Conservation (phyloP, 345 rosid species). For the Pistacia atlantica region DNA sequence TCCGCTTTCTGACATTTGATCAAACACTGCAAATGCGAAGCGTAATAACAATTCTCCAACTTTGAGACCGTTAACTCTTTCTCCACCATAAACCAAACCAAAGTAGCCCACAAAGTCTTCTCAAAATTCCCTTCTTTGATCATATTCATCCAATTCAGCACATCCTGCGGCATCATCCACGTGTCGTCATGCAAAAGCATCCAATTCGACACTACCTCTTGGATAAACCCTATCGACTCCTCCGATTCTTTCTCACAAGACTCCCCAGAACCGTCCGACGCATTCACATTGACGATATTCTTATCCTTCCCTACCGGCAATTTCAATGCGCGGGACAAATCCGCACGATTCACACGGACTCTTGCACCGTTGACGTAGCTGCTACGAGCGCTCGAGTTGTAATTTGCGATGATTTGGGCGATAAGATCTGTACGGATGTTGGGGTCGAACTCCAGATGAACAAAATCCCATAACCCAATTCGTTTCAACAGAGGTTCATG, state of each 20-base stretch:
- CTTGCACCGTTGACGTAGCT: slow-evolving; percentile 66
- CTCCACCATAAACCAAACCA: slow-evolving; percentile 92
- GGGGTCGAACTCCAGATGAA: slow-evolving; percentile 61
- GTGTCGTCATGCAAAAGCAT: slow-evolving; percentile 74
- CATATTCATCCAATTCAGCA: slow-evolving; percentile 38
- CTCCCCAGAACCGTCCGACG: slow-evolving; percentile 29
- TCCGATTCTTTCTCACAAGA: slow-evolving; percentile 32
- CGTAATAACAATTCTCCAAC: slow-evolving; percentile 72
- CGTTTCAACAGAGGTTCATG: slow-evolving; percentile 63
- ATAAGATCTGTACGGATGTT: slow-evolving; percentile 57
- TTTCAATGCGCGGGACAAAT: slow-evolving; percentile 76
- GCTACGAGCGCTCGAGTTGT: slow-evolving; percentile 32
- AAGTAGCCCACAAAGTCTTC: slow-evolving; percentile 69
- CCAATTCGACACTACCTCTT: slow-evolving; percentile 68
- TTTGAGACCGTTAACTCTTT: slow-evolving; percentile 52
- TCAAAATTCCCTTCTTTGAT: slow-evolving; percentile 70
- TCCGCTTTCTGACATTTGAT: slow-evolving; percentile 55
- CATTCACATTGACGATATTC: slow-evolving; percentile 22
- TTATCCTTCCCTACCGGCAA: slow-evolving; percentile 59
- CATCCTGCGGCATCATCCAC: slow-evolving; percentile 73
- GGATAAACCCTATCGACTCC: slow-evolving; percentile 52
- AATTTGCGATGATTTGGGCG: slow-evolving; percentile 64
- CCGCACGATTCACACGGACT: slow-evolving; percentile 67
- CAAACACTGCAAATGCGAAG: slow-evolving; percentile 83
- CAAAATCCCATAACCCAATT: slow-evolving; percentile 85